Evolutionary conservation across 2,329 filamentous ascomycete genomes (phyloP).

Genomic region (Ophiocordyceps camponoti-saundersi): DNA sequence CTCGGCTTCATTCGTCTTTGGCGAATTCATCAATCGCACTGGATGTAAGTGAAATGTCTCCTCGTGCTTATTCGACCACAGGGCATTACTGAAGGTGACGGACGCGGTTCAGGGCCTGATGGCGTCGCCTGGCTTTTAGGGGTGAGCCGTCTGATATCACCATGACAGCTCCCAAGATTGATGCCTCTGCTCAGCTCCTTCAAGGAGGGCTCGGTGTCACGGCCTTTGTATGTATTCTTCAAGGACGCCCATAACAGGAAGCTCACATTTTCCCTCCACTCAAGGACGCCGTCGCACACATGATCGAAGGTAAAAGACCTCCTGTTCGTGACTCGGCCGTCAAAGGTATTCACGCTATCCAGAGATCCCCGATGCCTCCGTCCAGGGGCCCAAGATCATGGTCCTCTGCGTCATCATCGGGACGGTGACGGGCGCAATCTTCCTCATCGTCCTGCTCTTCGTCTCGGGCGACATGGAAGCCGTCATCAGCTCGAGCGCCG

Average conservation of each 20-base stretch:
- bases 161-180: neutral
- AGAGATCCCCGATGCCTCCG: conserved; percentile 14
- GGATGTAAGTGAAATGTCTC: conserved; percentile 7
- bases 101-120: conserved; percentile 9
- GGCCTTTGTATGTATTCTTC: conserved; percentile 9
- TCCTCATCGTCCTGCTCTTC: conserved; percentile 46
- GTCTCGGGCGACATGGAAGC: conserved; percentile 38
- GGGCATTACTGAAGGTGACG: neutral
- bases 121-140: conserved; percentile 16
- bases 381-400: conserved; percentile 16
- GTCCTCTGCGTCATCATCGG: conserved; percentile 45
- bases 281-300: conserved; percentile 16
- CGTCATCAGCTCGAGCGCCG: conserved; percentile 36
- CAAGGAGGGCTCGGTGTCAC: conserved; percentile 16
- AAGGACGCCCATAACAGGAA: neutral
- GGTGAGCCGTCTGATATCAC: conserved; percentile 2
- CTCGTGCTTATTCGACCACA: neutral
- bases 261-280: neutral
- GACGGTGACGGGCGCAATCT: conserved; percentile 43
- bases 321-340: neutral
- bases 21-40: conserved; percentile 14
- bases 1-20: conserved; percentile 13
- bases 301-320: conserved; percentile 11
- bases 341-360: neutral
- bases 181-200: conserved; percentile 7